Evolutionary conservation across 2,329 filamentous ascomycete species (phyloP), one percentile per base, ranked within the genome.

Genomic region (Hymenoscyphus linearis): DNA sequence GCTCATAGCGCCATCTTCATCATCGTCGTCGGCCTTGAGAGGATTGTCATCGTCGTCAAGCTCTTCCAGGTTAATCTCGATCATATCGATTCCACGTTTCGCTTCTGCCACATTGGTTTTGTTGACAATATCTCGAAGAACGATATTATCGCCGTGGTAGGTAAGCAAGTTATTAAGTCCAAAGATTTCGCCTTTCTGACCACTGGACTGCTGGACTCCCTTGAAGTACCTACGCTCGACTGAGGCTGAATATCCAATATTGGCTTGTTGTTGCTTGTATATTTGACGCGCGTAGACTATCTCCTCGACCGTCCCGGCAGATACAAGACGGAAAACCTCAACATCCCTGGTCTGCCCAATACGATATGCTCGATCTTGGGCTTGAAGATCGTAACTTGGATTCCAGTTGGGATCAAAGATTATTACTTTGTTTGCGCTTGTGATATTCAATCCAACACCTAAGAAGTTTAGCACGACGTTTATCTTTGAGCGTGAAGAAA

Each of bases 391-490:
- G 67, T 95, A 93, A 1, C 91, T 85, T 0, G 95, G 95, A 67
- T 99, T 99, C 95, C 95, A 99, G 70, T 98, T 95, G 0, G 95
- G 95, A 72, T 98, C 95, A 55, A 98, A 87, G 37, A 99, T 91
- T 47, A 99, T 93, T 0, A 99, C 95, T 76, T 98, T 98, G 76
- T 99, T 99, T 1, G 95, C 95, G 1, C 91, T 95, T 0, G 93
- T 96, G 71, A 99, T 98, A 72, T 99, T 99, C 31, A 99, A 80
- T 0, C 95, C 95, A 0, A 97, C 89, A 4, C 95, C 67, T 69
- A 52, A 14, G 2, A 34, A 47, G 22, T n/a, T 44, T 6, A 52
- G 55, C 50, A 35, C 35, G 18, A n/a, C n/a, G 18, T n/a, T 18
- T n/a, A n/a, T 10, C n/a, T 25, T 13, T 44, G 10, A 22, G 16